Conservation (phyloP, 805 yeast genomes). For the Teunomyces barrocoloradensis region DNA sequence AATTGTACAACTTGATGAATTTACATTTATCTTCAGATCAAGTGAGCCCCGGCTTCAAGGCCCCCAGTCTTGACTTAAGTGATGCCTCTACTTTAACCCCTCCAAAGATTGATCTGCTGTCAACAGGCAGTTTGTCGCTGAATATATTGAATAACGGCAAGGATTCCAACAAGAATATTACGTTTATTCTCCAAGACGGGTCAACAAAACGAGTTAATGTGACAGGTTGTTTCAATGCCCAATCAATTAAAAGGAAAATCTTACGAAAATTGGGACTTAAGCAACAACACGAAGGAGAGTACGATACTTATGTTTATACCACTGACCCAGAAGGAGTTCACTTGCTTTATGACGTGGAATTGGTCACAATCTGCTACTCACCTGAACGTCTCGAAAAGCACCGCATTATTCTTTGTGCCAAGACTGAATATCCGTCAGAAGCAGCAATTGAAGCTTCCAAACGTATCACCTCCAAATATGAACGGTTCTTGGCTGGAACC, state of each 20-base stretch:
- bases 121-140: not conserved
- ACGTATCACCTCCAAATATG: constrained; percentile 37
- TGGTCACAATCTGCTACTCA: constrained; percentile 80
- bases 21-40: constrained; percentile 12
- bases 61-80: not conserved
- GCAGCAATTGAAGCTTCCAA: constrained; percentile 57
- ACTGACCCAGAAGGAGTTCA: constrained; percentile 21
- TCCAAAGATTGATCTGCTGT: constrained; percentile 2
- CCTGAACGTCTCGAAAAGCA: constrained; percentile 67
- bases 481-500: constrained; percentile 13
- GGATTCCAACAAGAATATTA: constrained; percentile 41
- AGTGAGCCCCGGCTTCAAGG: constrained; percentile 2
- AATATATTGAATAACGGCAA: constrained; percentile 8
- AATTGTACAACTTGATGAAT: constrained; percentile 19
- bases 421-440: constrained; percentile 60
- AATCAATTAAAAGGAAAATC: constrained; percentile 68
- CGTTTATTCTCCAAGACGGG: constrained; percentile 76
- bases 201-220: constrained; percentile 65
- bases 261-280: constrained; percentile 55
- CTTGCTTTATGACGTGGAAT: constrained; percentile 69
- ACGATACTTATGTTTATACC: constrained; percentile 60
- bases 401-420: constrained; percentile 65
- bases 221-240: constrained; percentile 77
- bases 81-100: constrained; percentile 7
- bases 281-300: constrained; percentile 41